Evolutionary conservation across 2,329 filamentous ascomycete species (phyloP).

Genomic region (Scedosporium aurantiacum): DNA sequence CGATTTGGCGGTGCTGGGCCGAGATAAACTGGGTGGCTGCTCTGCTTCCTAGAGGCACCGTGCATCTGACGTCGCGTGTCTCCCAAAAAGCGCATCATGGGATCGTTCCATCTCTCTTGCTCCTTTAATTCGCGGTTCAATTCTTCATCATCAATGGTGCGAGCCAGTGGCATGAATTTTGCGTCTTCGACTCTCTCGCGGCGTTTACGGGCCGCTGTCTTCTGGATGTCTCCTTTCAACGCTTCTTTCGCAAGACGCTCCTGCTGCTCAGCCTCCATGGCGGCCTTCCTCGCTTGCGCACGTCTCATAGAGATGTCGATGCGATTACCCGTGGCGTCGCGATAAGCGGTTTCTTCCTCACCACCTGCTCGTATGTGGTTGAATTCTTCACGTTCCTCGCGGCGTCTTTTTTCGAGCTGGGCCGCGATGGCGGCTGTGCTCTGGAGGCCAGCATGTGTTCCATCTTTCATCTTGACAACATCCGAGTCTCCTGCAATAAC

Average conservation of each 20-base stretch:
- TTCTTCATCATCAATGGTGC: constrained; percentile 72
- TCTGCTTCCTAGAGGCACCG: constrained; percentile 21
- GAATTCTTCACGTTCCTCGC: constrained; percentile 47
- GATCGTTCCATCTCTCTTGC: constrained; percentile 81
- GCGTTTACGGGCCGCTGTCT: constrained; percentile 51
- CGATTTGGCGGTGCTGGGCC: constrained; percentile 80
- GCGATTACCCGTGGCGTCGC: constrained; percentile 86
- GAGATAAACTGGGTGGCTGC: constrained; percentile 57
- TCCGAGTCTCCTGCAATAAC: constrained; percentile 33
- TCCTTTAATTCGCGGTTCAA: constrained; percentile 77
- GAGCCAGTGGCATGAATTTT: constrained; percentile 67
- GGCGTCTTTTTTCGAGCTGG: constrained; percentile 54
- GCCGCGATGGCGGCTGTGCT: constrained; percentile 67
- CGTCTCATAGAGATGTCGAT: constrained; percentile 88
- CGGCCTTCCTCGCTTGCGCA: constrained; percentile 64
- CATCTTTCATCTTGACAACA: constrained; percentile 68
- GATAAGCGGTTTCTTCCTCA: constrained; percentile 78
- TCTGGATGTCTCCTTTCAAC: constrained; percentile 77
- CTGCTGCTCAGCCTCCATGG: constrained; percentile 59
- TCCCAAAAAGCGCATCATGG: constrained; percentile 68
- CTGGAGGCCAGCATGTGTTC: constrained; percentile 79
- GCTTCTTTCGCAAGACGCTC: constrained; percentile 57
- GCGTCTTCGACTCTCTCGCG: constrained; percentile 67
- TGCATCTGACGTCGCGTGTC: constrained; percentile 29
- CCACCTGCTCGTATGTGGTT: constrained; percentile 27